These are phyloP conservation scores for Polyporus tsugae DNA, from an alignment of 1,284 basidiomycete species.

Conservation along the genomic window DNA sequence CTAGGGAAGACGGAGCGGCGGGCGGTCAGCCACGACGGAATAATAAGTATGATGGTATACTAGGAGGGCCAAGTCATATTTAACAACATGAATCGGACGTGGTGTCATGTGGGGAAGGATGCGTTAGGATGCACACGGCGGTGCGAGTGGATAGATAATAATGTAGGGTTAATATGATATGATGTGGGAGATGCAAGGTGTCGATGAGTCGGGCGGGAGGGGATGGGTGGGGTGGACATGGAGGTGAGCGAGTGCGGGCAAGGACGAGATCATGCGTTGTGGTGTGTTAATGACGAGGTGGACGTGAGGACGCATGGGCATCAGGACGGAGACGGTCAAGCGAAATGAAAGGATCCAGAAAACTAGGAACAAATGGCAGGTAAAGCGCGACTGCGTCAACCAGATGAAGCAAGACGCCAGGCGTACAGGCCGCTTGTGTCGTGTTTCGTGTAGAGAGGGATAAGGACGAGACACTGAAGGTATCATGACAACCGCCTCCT, in stretches of 20 bases:
- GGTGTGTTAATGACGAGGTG: neutral
- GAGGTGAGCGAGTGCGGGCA: neutral
- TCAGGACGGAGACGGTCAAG: neutral
- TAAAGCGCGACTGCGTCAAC: neutral
- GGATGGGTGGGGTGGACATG: neutral
- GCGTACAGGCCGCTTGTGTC: neutral
- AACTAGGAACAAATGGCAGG: neutral
- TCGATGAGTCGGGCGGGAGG: neutral
- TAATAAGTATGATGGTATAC: conserved; percentile 9
- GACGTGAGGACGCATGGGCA: neutral
- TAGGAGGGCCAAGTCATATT: neutral
- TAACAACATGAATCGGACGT: conserved; percentile 15
- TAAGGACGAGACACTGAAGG: neutral
- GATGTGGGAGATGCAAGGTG: neutral
- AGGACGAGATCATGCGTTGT: neutral
- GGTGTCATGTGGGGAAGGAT: neutral
- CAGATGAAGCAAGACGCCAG: neutral
- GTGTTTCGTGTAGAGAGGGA: neutral
- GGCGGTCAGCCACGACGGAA: neutral
- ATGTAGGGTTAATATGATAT: conserved; percentile 4
- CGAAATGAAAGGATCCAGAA: neutral
- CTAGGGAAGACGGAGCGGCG: too few relatives aligned
- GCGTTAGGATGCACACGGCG: neutral
- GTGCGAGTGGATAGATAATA: conserved; percentile 4
- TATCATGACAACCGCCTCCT: conserved; percentile 26